phyloP scores from a whole-genome alignment of 352 stramenopile genomes.

The Aphanomyces euteiches region DNA sequence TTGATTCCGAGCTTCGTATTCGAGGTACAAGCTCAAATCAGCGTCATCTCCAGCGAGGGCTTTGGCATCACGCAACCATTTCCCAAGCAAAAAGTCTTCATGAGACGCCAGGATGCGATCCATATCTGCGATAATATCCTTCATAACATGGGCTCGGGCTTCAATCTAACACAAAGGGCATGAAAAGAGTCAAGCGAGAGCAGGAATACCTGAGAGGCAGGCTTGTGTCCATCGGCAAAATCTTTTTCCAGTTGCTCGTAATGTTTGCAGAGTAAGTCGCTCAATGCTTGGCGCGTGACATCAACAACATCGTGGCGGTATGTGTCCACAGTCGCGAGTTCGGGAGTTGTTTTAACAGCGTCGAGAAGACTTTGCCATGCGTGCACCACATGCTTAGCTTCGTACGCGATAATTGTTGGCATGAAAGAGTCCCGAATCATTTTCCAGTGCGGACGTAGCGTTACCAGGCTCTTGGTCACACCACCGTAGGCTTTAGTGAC shows the following conservation, averaged over 20 bases:
- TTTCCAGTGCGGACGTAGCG: slow-evolving; percentile 62
- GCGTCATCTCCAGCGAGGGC: slow-evolving; percentile 38
- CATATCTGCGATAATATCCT: slow-evolving; percentile 49
- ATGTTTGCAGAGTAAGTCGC: slow-evolving; percentile 54
- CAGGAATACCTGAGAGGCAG: slow-evolving; percentile 38
- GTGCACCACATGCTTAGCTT: slow-evolving; percentile 51
- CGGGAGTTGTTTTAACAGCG: slow-evolving; percentile 32
- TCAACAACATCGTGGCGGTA: slow-evolving; percentile 78
- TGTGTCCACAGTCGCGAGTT: slow-evolving; percentile 45
- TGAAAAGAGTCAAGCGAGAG: no score
- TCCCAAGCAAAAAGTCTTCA: slow-evolving; percentile 63
- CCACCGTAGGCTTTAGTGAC: slow-evolving; percentile 57
- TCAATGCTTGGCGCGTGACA: slow-evolving; percentile 70
- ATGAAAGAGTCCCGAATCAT: slow-evolving; percentile 66
- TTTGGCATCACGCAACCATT: slow-evolving; percentile 62
- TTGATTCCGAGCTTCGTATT: slow-evolving; percentile 81
- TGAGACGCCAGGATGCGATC: slow-evolving; percentile 65
- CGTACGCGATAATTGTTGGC: slow-evolving; percentile 68
- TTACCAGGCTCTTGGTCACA: slow-evolving; percentile 71
- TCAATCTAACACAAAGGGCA: slow-evolving; percentile 9
- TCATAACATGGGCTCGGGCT: slow-evolving; percentile 35
- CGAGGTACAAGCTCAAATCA: slow-evolving; percentile 47
- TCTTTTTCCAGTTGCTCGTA: slow-evolving; percentile 57
- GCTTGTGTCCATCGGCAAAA: slow-evolving; percentile 39
- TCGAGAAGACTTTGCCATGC: slow-evolving; percentile 58